A percentile compares a stretch with the other conserved stretches of the same genome.
Conservation (phyloP, 768 basidiomycete species). For the Chalciporus sphaerocephalus region DNA sequence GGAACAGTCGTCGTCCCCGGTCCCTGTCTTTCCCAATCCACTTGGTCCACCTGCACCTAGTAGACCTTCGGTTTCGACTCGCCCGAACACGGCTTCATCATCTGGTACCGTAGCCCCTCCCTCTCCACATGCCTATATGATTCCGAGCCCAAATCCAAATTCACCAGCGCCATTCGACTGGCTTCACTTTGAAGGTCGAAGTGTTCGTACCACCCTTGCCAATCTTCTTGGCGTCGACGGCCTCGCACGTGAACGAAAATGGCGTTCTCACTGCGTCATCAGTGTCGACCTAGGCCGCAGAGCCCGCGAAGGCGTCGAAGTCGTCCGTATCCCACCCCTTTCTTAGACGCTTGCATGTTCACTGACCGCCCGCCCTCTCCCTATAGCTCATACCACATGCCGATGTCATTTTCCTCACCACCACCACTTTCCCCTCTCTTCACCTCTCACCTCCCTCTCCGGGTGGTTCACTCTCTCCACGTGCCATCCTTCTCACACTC, state of each 20-base stretch:
- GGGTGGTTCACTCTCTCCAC: slow-evolving; percentile 56
- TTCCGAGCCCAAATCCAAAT: slow-evolving; percentile 41
- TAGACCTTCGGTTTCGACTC: slow-evolving; percentile 33
- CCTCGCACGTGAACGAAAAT: slow-evolving; percentile 76
- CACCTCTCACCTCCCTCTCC: slow-evolving; percentile 33
- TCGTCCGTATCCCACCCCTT: slow-evolving; percentile 46
- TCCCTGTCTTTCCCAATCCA: slow-evolving; percentile 26
- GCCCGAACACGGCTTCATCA: slow-evolving; percentile 30
- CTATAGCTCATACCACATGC: slow-evolving; percentile 73
- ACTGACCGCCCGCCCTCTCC: neutral
- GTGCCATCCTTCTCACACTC: slow-evolving; percentile 72
- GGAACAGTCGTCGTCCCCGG: slow-evolving; percentile 26
- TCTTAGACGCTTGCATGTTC: neutral
- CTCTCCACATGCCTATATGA: slow-evolving; percentile 5
- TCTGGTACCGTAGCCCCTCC: slow-evolving; percentile 15
- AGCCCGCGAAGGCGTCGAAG: slow-evolving; percentile 73
- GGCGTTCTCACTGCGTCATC: slow-evolving; percentile 79
- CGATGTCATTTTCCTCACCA: slow-evolving; percentile 68
- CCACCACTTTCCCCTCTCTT: slow-evolving; percentile 25
- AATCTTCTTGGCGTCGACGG: slow-evolving; percentile 80
- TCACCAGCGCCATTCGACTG: slow-evolving; percentile 81
- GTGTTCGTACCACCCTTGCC: slow-evolving; percentile 70
- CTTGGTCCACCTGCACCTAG: slow-evolving; percentile 29
- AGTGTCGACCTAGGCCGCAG: slow-evolving; percentile 75
- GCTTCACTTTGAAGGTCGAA: slow-evolving; percentile 82